Base-by-base conservation (phyloP, 2,329 filamentous ascomycete species). In the Ustulina deusta region DNA sequence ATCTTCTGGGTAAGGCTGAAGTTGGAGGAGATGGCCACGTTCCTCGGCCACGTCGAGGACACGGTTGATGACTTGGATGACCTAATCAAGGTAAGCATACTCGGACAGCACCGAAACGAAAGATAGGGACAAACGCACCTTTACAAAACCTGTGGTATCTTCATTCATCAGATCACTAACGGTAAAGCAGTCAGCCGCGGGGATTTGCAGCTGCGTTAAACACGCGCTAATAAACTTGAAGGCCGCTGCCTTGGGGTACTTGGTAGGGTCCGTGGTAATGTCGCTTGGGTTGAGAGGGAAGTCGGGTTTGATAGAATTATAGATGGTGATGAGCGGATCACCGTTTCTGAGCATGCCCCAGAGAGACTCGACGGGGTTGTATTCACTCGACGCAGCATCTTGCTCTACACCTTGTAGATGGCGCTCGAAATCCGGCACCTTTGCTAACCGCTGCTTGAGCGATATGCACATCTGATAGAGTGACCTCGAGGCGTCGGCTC, bases 91-190 rank as follows among this genome's bases (percentile, higher is more conserved):
- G 65, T 74, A 49, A 74, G 68, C 34, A 68, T 42, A 38, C 15
- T 20, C 38, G 11, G 3, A 55, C 22, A 11, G 48, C 13, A 46
- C 34, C 34, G 25, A 2, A 34, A 56, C 27, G 13, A 52, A 32
- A 54, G 27, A 34, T 5, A 44, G 22, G 44, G 52, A 66, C 32
- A 54, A 38, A 77, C 82, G 69, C 78, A 93, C 93, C 87, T 98
- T 98, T 73, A 97, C 94, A 78, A 99, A 98, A 2, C 96, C 96
- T 51, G 93, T 97, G 0, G 96, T 99, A 80, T 97, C 97, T 74
- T 94, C 93, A 61, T 93, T 93, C 80, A 96, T 94, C 52, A 98
- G 83, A 80, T 99, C 95, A 65, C 89, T 92, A 74, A 99, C 91
- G 74, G 97, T 92, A 79, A 98, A 98, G 76, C 93, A 94, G 69